These are phyloP conservation scores for Schizonepeta tenuifolia DNA, from an alignment of 257 asterid genomes.

Conservation along the genomic window DNA sequence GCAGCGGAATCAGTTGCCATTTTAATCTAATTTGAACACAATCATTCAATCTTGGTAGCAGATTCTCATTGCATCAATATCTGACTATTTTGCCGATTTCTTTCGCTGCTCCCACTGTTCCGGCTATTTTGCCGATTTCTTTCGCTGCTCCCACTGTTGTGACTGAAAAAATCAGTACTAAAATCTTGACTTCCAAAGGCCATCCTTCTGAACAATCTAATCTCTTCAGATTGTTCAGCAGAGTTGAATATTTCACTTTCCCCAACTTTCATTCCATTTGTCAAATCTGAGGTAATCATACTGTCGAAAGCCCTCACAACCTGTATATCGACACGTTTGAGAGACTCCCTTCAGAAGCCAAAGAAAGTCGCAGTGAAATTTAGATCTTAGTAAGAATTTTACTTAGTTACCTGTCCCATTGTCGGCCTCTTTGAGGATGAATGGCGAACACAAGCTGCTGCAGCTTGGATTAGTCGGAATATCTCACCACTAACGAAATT, in stretches of 20 bases:
- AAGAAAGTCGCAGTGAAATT: not conserved
- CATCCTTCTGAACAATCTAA: conserved; percentile 80
- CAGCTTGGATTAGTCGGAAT: conserved; percentile 78
- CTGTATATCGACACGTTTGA: conserved; percentile 43
- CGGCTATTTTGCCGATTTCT: conserved; percentile 43
- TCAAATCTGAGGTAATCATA: conserved; percentile 64
- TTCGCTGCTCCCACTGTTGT: conserved; percentile 47
- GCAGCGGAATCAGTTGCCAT: conserved; percentile 14
- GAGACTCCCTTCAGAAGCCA: conserved; percentile 19
- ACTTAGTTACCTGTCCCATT: conserved; percentile 78
- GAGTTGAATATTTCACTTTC: conserved; percentile 77
- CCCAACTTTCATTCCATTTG: conserved; percentile 90
- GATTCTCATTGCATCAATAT: conserved; percentile 27
- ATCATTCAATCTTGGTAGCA: conserved; percentile 15
- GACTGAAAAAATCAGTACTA: conserved; percentile 74
- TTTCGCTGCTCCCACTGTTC: conserved; percentile 45
- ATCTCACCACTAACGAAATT: conserved; percentile 64
- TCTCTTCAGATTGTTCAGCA: conserved; percentile 82
- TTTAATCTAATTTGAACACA: conserved; percentile 32
- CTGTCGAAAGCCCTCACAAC: conserved; percentile 84
- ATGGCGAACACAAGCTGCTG: conserved; percentile 96
- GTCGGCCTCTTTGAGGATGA: conserved; percentile 83
- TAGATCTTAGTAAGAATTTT: not conserved
- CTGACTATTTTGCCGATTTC: conserved; percentile 32
- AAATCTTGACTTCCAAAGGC: conserved; percentile 81